phyloP scores from a whole-genome alignment of 73 alveolate genomes.

The Paraurostyla sp. region DNA sequence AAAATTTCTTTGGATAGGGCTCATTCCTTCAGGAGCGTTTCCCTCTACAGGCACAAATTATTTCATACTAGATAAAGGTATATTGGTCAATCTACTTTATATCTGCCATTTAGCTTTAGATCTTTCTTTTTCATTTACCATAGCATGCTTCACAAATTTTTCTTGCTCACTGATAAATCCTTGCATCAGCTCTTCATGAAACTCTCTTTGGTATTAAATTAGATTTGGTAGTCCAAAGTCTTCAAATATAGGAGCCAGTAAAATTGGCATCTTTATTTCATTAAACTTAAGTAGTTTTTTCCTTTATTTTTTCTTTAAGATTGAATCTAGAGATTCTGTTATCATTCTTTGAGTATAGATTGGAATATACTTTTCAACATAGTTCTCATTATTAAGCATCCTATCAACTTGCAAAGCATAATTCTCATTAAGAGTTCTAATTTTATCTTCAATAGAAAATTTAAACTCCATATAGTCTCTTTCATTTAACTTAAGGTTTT shows the following conservation, averaged over 20 bases:
- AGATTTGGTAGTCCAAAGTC: constrained; percentile 43
- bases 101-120: constrained; percentile 37
- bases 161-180: constrained; percentile 4
- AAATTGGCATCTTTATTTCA: constrained; percentile 49
- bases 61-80: too few relatives aligned
- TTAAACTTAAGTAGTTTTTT: constrained; percentile 7
- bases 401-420: constrained; percentile 25
- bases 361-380: constrained; percentile 44
- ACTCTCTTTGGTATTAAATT: background rate
- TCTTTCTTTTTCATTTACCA: constrained; percentile 34
- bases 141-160: constrained; percentile 22
- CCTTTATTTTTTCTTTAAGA: constrained; percentile 1
- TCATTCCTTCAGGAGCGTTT: too few relatives aligned
- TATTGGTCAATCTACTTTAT: background rate
- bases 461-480: background rate
- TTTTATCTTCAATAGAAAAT: background rate
- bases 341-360: background rate
- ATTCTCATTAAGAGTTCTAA: constrained; percentile 1
- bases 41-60: too few relatives aligned
- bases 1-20: background rate
- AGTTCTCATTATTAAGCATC: constrained; percentile 52
- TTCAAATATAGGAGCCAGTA: constrained; percentile 45
- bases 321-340: constrained; percentile 10
- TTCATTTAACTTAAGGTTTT: background rate
- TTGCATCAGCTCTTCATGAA: constrained; percentile 16